These are phyloP conservation scores for Lodderomyces orthopsilosis DNA, from an alignment of 1,139 yeast genomes.

Conservation along the genomic window DNA sequence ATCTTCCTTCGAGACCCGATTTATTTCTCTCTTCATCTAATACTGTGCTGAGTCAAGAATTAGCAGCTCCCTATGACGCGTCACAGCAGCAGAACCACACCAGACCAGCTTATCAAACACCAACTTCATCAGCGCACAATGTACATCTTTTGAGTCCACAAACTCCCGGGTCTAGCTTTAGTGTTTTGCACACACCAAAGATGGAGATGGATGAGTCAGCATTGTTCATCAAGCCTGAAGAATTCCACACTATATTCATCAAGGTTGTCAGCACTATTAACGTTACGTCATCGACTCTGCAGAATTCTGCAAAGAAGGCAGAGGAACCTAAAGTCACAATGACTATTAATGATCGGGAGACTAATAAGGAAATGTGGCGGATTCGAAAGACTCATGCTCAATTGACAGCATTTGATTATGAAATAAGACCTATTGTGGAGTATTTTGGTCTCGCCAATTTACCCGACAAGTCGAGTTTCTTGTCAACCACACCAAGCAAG, in stretches of 20 bases:
- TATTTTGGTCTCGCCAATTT: slow-evolving; percentile 63
- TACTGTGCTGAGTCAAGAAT: background rate
- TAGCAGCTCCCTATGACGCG: slow-evolving; percentile 8
- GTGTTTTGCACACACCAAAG: slow-evolving; percentile 24
- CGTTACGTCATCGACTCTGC: slow-evolving; percentile 24
- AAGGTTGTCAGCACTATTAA: slow-evolving; percentile 58
- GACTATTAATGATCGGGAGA: slow-evolving; percentile 55
- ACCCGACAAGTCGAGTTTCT: slow-evolving; percentile 54
- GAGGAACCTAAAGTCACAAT: slow-evolving; percentile 64
- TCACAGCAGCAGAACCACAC: slow-evolving; percentile 3
- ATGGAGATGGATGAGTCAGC: slow-evolving; percentile 26
- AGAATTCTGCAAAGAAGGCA: slow-evolving; percentile 22
- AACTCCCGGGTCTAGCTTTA: slow-evolving; percentile 21
- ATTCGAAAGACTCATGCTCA: slow-evolving; percentile 60
- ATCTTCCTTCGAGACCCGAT: background rate
- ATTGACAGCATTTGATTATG: slow-evolving; percentile 53
- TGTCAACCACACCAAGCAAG: slow-evolving; percentile 59
- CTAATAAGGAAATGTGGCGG: slow-evolving; percentile 69
- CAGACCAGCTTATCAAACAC: slow-evolving; percentile 12
- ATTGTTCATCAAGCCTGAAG: slow-evolving; percentile 64
- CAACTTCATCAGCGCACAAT: slow-evolving; percentile 8
- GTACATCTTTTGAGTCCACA: slow-evolving; percentile 11
- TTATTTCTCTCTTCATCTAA: background rate
- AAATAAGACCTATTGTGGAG: slow-evolving; percentile 53
- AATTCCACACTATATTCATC: slow-evolving; percentile 59